These are phyloP conservation scores for Trichoderma sp. DNA, from an alignment of 2,329 filamentous ascomycete genomes.

Conservation along the genomic window DNA sequence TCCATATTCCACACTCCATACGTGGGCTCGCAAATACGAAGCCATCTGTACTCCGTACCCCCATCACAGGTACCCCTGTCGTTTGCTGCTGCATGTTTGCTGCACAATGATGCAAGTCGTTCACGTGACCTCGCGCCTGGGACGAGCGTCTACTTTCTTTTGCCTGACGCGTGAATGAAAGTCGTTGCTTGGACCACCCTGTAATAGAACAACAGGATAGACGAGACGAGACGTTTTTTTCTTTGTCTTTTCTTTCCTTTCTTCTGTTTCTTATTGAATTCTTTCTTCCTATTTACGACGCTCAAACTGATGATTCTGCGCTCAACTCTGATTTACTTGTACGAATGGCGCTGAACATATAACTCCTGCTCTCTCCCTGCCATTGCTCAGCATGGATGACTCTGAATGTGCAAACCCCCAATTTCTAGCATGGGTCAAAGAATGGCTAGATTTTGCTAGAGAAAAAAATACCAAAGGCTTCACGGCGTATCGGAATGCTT, in stretches of 20 bases:
- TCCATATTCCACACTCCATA: not conserved
- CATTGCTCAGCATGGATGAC: slow-evolving; percentile 23
- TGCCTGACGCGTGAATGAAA: slow-evolving; percentile 1
- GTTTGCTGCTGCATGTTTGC: not conserved
- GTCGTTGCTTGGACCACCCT: not conserved
- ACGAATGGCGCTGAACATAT: not conserved
- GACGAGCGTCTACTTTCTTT: not conserved
- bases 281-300: not conserved
- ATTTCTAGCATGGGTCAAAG: slow-evolving; percentile 69
- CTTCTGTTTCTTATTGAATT: not conserved
- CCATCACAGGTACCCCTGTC: not conserved
- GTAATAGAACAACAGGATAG: not conserved
- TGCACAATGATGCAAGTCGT: not conserved
- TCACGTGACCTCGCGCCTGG: slow-evolving; percentile 17
- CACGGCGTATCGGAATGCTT: slow-evolving; percentile 71
- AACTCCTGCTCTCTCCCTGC: not conserved
- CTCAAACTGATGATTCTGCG: not conserved
- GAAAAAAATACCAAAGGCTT: slow-evolving; percentile 68
- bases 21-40: not conserved
- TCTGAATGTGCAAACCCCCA: slow-evolving; percentile 64
- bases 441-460: slow-evolving; percentile 69
- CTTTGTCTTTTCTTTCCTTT: not conserved
- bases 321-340: too few relatives aligned
- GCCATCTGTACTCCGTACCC: not conserved
- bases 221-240: not conserved